Conservation (phyloP, 129 eudicot species). For the Arctium minus region DNA sequence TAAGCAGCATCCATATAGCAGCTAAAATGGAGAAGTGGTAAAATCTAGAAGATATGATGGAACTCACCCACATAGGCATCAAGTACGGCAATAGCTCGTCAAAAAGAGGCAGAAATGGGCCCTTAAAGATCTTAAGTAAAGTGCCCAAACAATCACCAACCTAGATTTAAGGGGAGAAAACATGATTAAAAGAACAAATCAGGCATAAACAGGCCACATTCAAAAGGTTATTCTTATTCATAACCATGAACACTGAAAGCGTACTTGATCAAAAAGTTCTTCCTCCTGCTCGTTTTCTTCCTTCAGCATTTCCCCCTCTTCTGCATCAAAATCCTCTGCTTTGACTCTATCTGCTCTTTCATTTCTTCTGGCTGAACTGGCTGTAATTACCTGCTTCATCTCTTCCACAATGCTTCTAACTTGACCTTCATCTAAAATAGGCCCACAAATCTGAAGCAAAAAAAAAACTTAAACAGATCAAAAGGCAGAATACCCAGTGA, state of each 20-base stretch:
- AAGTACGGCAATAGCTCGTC: conserved; percentile 49
- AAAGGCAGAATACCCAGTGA: background rate
- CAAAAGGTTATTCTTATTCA: background rate
- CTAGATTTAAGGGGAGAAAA: conserved; percentile 32
- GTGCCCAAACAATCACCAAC: conserved; percentile 84
- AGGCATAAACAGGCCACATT: background rate
- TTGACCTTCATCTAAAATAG: conserved; percentile 74
- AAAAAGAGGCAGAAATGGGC: conserved; percentile 57
- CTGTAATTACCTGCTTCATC: conserved; percentile 78
- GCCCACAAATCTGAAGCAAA: conserved; percentile 66
- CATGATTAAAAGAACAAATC: background rate
- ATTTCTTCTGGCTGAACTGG: conserved; percentile 78
- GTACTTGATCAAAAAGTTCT: conserved; percentile 87
- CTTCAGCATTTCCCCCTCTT: conserved; percentile 83
- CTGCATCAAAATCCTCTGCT: conserved; percentile 99
- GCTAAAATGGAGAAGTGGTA: background rate
- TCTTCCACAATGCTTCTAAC: conserved; percentile 90
- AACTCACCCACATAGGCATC: conserved; percentile 87
- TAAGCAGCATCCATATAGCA: background rate
- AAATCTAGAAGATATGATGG: background rate
- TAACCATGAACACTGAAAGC: conserved; percentile 8
- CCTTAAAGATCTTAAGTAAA: conserved; percentile 53
- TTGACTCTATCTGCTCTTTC: conserved; percentile 85
- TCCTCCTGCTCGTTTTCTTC: conserved; percentile 98
- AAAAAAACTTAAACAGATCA: background rate